A percentile compares a stretch with the other conserved stretches of the same genome.
Conservation (phyloP, 139 green algal species). For the Micractinium conductrix region DNA sequence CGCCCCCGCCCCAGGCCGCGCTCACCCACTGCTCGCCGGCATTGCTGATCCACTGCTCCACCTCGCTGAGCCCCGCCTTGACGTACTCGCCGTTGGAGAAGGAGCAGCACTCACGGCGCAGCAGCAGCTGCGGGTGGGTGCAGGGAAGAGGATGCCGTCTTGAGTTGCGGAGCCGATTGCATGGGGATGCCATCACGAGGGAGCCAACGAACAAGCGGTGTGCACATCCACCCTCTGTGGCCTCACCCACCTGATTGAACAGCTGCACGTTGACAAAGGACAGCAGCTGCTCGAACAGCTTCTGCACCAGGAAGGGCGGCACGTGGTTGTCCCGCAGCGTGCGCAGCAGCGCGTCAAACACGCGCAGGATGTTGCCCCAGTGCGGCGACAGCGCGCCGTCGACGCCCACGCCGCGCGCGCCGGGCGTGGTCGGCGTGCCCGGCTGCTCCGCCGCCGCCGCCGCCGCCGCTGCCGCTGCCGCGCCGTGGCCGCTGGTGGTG, state of each 20-base stretch:
- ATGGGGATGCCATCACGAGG: too few relatives aligned
- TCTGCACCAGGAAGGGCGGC: conserved; percentile 86
- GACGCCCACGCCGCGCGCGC: neutral
- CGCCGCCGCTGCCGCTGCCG: conserved; percentile 4
- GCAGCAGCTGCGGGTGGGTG: too few relatives aligned
- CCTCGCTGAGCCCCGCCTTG: conserved; percentile 92
- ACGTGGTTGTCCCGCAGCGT: conserved; percentile 87
- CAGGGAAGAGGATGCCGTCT: too few relatives aligned
- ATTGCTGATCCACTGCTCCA: conserved; percentile 95
- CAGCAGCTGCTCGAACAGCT: conserved; percentile 88
- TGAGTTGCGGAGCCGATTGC: too few relatives aligned
- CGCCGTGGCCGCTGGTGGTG: neutral
- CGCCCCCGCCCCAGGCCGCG: neutral
- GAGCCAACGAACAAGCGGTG: too few relatives aligned
- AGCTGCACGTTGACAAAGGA: conserved; percentile 99
- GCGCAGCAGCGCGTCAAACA: conserved; percentile 84
- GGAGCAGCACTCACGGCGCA: conserved; percentile 98
- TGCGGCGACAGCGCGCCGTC: conserved; percentile 59
- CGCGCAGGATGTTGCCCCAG: conserved; percentile 90
- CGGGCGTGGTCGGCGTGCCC: conserved; percentile 12
- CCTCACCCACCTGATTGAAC: too few relatives aligned
- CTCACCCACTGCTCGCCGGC: conserved; percentile 71
- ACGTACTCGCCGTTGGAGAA: conserved; percentile 99
- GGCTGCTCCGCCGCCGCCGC: conserved; percentile 17
- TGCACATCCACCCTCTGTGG: too few relatives aligned